phyloP scores from a whole-genome alignment of 192 early-diverging fungal genomes.

The Dissophora globulifera region DNA sequence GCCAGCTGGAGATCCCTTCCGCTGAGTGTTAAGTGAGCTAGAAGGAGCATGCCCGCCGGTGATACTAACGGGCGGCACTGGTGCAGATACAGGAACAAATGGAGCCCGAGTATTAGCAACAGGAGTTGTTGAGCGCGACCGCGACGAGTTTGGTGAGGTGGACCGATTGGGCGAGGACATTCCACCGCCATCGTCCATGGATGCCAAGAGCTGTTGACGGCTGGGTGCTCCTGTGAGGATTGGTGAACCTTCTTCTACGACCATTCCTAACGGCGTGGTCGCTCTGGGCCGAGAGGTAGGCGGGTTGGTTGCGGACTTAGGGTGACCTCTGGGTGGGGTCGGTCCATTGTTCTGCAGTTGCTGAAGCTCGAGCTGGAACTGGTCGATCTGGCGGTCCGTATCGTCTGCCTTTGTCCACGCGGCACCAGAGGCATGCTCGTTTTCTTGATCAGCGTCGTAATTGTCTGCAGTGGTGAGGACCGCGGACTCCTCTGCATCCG shows the following conservation, averaged over 20 bases:
- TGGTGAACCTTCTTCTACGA: constrained; percentile 16
- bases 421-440: not conserved
- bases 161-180: constrained; percentile 15
- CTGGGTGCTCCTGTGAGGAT: constrained; percentile 17
- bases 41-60: not conserved
- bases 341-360: constrained; percentile 10
- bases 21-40: not conserved
- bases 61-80: not conserved
- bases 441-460: not conserved
- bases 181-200: constrained; percentile 13
- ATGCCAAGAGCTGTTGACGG: constrained; percentile 29
- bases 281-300: constrained; percentile 11
- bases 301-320: not conserved
- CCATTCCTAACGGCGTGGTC: constrained; percentile 17
- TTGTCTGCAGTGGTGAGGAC: not conserved
- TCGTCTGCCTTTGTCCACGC: constrained; percentile 3
- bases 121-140: constrained; percentile 30
- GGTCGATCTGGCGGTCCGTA: constrained; percentile 15
- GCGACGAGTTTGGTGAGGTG: not conserved
- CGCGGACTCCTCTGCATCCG: constrained; percentile 14
- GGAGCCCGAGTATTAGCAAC: constrained; percentile 21
- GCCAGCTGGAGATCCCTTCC: constrained; percentile 10
- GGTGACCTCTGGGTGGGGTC: not conserved
- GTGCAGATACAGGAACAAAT: constrained; percentile 8
- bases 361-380: constrained; percentile 16